These are phyloP conservation scores for Zanthoxylum bungeanum DNA, from an alignment of 345 rosid species.

Conservation along the genomic window DNA sequence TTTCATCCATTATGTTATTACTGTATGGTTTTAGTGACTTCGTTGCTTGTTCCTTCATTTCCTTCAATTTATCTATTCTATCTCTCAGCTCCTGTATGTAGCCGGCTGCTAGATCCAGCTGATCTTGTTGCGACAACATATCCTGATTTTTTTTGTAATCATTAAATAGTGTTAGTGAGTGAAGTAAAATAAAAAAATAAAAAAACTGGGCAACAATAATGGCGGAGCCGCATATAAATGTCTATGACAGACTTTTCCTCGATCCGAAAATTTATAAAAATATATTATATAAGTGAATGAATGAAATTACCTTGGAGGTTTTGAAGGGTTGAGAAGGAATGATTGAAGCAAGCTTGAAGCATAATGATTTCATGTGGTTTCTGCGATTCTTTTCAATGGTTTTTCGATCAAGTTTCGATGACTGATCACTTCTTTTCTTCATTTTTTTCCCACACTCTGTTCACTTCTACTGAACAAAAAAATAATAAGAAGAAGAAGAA, in stretches of 20 bases:
- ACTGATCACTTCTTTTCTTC: slow-evolving; percentile 20
- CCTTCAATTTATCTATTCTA: slow-evolving; percentile 35
- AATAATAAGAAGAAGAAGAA: not conserved
- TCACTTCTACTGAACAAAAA: not conserved
- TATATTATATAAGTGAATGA: no score
- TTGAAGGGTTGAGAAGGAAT: slow-evolving; percentile 31
- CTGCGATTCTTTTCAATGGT: slow-evolving; percentile 56
- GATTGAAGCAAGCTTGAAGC: slow-evolving; percentile 52
- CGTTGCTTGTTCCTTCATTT: slow-evolving; percentile 32
- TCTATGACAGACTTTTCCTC: no score
- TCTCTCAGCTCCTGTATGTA: slow-evolving; percentile 41
- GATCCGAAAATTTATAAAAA: no score
- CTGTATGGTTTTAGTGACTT: not conserved
- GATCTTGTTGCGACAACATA: slow-evolving; percentile 36
- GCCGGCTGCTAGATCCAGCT: slow-evolving; percentile 39
- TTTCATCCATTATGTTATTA: not conserved
- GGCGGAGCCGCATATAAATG: no score
- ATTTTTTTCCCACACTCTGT: slow-evolving; percentile 5
- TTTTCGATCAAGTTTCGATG: slow-evolving; percentile 48
- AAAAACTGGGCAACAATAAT: no score
- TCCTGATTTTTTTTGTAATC: no score
- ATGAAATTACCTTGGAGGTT: slow-evolving; percentile 32
- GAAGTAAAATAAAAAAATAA: no score
- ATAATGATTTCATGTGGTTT: slow-evolving; percentile 48
- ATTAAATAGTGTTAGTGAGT: not conserved